Evolutionary conservation across 1,284 basidiomycete genomes (phyloP), one percentile per base, ranked within the genome.

Genomic region (Sutorius eximius): DNA sequence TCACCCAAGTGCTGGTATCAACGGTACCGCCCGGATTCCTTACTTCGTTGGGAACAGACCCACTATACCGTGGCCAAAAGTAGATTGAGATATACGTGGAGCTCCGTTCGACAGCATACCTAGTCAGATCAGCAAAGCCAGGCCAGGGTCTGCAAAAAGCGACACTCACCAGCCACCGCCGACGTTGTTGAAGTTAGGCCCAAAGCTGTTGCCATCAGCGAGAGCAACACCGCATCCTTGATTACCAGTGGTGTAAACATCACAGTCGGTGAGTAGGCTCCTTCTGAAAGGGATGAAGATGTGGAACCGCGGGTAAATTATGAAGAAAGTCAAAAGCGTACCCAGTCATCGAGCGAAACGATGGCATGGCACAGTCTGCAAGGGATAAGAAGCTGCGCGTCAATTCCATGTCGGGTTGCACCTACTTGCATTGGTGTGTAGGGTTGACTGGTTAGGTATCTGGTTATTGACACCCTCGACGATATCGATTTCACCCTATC

Each of bases 381-480:
- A 11, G 3, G 20, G 2, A 34, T 53, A 29, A 57, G 36, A 15
- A 16, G 9, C 1, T 18, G 41, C 11, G 27, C 4, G 3, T 10
- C 5, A 3, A 49, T 22, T 18, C 5, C n/a, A 18, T 10, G 7
- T 2, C n/a, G 15, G 13, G 0, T 24, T 24, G 8, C 10, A 57
- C 65, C 15, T 40, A 68, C 69, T 40, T 10, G 57, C 44, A 54
- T 69, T 74, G 0, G 87, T 87, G 66, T 91, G 89, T 11, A 92
- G 71, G 13, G 84, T 86, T 3, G 79, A 76, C 49, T 75, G 73
- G 63, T 91, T 82, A 12, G 82, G 76, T 0, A 68, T 66, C 60
- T 76, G 68, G 61, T 80, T 77, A 61, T 89, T 87, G 36, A 87
- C 81, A 13, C 82, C 86, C 68, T 89, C 87, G 15, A 89, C 52